Conservation (phyloP, 2,329 filamentous ascomycete genomes). For the Alternaria longipes region DNA sequence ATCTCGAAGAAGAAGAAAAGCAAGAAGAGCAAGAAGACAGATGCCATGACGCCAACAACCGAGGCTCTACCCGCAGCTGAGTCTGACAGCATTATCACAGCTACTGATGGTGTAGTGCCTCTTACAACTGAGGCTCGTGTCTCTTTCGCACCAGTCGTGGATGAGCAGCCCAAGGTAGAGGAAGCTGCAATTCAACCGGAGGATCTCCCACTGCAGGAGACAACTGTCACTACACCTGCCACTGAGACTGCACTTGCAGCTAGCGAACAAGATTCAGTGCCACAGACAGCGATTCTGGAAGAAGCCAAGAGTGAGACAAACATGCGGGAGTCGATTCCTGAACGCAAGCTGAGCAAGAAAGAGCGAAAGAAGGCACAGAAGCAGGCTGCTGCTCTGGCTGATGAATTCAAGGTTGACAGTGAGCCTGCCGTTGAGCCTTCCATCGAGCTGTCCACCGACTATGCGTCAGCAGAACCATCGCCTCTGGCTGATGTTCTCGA, state of each 20-base stretch:
- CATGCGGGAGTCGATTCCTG: slow-evolving; percentile 27
- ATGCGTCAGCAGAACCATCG: slow-evolving; percentile 2
- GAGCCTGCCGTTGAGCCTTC: background rate
- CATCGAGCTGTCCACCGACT: background rate
- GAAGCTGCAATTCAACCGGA: slow-evolving; percentile 5
- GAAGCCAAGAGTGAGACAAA: slow-evolving; percentile 10
- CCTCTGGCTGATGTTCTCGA: background rate
- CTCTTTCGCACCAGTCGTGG: background rate
- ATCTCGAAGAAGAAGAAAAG: slow-evolving; percentile 35
- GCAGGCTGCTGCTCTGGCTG: slow-evolving; percentile 23
- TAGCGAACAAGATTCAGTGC: slow-evolving; percentile 1
- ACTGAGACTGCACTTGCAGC: slow-evolving; percentile 8
- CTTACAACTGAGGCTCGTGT: background rate
- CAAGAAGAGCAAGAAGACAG: slow-evolving; percentile 41
- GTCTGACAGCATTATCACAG: slow-evolving; percentile 2
- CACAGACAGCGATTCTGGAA: background rate
- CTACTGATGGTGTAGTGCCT: background rate
- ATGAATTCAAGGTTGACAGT: slow-evolving; percentile 16
- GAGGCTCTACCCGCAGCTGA: slow-evolving; percentile 16
- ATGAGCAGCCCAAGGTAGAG: slow-evolving; percentile 7
- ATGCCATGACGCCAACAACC: slow-evolving; percentile 15
- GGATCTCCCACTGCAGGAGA: slow-evolving; percentile 4
- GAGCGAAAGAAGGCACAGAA: slow-evolving; percentile 45
- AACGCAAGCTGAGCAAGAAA: slow-evolving; percentile 47
- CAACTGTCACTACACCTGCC: background rate